Evolutionary conservation across 306 rosid genomes (phyloP).

Genomic region (Spatholobus suberectus): DNA sequence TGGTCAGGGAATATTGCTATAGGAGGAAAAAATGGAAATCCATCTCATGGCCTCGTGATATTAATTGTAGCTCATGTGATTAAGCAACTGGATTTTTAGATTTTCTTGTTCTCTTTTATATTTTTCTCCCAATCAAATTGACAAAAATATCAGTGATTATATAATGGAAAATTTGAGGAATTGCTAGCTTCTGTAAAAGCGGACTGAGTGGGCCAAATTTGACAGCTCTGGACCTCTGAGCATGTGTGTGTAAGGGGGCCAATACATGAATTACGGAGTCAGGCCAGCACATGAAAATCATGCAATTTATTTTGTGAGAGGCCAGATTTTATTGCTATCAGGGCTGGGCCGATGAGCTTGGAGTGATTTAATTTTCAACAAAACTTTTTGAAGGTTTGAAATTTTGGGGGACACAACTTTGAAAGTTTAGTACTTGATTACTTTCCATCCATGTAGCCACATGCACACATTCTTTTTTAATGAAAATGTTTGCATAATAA

Average conservation of each 20-base stretch:
- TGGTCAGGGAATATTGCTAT: neutral
- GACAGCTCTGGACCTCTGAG: neutral
- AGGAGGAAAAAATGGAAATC: neutral
- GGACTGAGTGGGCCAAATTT: neutral
- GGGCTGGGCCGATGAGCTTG: neutral
- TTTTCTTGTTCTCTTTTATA: neutral
- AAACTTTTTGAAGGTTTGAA: neutral
- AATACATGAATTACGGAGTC: neutral
- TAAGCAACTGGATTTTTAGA: neutral
- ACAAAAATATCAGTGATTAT: neutral
- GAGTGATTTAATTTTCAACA: neutral
- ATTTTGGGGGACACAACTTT: slow-evolving; percentile 13
- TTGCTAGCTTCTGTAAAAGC: neutral
- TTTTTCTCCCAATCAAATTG: neutral
- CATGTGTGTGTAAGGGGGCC: neutral
- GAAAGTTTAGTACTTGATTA: neutral
- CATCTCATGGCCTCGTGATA: neutral
- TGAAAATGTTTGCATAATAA: neutral
- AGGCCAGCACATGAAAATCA: slow-evolving; percentile 1
- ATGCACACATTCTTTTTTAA: neutral
- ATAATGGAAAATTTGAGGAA: neutral
- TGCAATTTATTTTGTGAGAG: neutral
- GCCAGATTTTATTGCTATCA: neutral
- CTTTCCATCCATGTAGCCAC: slow-evolving; percentile 13
- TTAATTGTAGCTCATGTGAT: neutral